A percentile compares a stretch with the other conserved stretches of the same genome.
These are phyloP conservation scores for Trichoderma oligosporum DNA, from an alignment of 2,329 filamentous ascomycete genomes.

Conservation along the genomic window DNA sequence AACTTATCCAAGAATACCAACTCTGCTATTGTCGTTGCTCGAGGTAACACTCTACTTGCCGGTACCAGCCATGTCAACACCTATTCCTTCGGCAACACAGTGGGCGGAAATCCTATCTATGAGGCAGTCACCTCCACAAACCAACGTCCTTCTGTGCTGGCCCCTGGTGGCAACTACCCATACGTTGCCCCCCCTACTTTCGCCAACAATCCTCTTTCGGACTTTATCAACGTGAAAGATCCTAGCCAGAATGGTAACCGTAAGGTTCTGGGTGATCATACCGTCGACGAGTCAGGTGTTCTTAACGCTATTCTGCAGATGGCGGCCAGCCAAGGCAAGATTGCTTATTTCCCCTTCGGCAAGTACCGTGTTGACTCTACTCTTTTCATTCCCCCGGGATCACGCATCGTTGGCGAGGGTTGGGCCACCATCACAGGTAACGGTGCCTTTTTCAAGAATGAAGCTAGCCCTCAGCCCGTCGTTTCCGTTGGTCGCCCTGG, in stretches of 20 bases:
- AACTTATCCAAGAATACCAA: constrained; percentile 41
- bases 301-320: constrained; percentile 38
- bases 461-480: constrained; percentile 45
- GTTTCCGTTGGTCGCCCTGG: constrained; percentile 49
- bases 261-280: constrained; percentile 37
- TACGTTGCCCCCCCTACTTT: constrained; percentile 40
- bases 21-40: constrained; percentile 35
- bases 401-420: constrained; percentile 52
- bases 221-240: constrained; percentile 38
- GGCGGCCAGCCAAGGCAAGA: constrained; percentile 33
- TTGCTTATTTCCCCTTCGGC: constrained; percentile 32
- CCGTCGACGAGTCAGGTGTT: constrained; percentile 35
- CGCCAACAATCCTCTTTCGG: constrained; percentile 30
- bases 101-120: constrained; percentile 39
- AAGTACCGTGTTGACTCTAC: constrained; percentile 29
- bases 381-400: constrained; percentile 34
- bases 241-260: constrained; percentile 29
- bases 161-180: constrained; percentile 37
- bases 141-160: constrained; percentile 34
- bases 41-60: constrained; percentile 32
- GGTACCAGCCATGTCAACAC: constrained; percentile 35
- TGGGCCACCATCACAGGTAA: constrained; percentile 50
- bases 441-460: constrained; percentile 42
- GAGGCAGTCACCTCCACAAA: constrained; percentile 32
- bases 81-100: constrained; percentile 42